Evolutionary conservation across 2,329 filamentous ascomycete species (phyloP).

Genomic region (Hypoxylon sp.): DNA sequence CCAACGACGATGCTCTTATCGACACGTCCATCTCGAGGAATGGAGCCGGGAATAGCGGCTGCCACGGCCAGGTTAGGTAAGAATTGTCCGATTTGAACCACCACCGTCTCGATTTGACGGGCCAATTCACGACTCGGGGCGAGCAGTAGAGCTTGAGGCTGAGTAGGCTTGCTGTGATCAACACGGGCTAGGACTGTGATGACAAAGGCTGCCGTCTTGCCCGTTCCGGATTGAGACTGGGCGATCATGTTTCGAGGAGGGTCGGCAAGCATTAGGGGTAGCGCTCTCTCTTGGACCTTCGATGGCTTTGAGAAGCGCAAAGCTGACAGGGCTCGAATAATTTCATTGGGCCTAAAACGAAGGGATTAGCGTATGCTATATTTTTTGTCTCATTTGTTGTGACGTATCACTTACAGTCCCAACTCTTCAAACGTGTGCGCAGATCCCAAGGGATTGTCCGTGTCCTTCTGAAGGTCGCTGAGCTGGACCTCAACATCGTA

Average conservation of each 20-base stretch:
- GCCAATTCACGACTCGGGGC: conserved; percentile 95
- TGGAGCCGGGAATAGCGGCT: conserved; percentile 85
- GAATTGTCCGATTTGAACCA: conserved; percentile 87
- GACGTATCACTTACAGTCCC: conserved; percentile 75
- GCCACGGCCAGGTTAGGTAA: conserved; percentile 81
- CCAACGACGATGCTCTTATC: conserved; percentile 88
- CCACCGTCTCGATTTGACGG: conserved; percentile 90
- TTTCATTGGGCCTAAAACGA: conserved; percentile 42
- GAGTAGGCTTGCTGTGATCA: conserved; percentile 76
- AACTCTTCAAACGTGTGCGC: conserved; percentile 88
- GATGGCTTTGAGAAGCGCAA: conserved; percentile 96
- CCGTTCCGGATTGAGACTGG: conserved; percentile 98
- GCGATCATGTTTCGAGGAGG: conserved; percentile 96
- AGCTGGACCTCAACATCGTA: conserved; percentile 95
- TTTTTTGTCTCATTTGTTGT: not conserved
- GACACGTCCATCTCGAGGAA: conserved; percentile 77
- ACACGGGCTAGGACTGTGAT: conserved; percentile 91
- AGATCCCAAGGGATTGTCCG: conserved; percentile 89
- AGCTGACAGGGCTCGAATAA: conserved; percentile 81
- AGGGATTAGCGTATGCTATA: conserved; percentile 9
- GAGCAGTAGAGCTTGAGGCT: conserved; percentile 88
- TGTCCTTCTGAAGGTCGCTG: conserved; percentile 88
- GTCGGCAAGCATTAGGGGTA: conserved; percentile 88
- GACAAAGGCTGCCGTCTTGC: conserved; percentile 97
- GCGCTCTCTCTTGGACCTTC: conserved; percentile 96